These are phyloP conservation scores for Penicillium sp. DNA, from an alignment of 2,329 filamentous ascomycete genomes.

Conservation along the genomic window DNA sequence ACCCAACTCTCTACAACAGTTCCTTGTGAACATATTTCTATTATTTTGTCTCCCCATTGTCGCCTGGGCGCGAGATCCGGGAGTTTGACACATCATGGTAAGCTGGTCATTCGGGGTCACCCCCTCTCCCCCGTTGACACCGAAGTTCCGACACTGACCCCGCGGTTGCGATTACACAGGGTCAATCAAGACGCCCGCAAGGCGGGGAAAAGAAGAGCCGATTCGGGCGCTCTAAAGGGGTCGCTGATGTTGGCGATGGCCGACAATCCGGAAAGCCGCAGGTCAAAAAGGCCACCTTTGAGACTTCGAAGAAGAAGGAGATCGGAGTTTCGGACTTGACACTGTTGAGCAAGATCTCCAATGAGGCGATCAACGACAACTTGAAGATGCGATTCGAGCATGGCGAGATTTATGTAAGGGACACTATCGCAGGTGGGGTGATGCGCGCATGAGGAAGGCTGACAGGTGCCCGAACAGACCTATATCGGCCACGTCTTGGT, in stretches of 20 bases:
- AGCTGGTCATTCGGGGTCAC: conserved; percentile 9
- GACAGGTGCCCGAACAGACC: conserved; percentile 55
- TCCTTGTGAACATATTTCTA: not conserved
- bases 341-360: conserved; percentile 95
- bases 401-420: conserved; percentile 84
- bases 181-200: conserved; percentile 45
- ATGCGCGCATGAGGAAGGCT: conserved; percentile 17
- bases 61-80: conserved; percentile 31
- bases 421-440: conserved; percentile 8
- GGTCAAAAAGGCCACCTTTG: conserved; percentile 94
- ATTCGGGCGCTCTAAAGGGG: conserved; percentile 44
- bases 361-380: conserved; percentile 99
- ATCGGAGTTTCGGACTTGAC: conserved; percentile 98
- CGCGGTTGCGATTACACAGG: conserved; percentile 26
- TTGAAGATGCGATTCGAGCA: conserved; percentile 97
- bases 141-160: conserved; percentile 19
- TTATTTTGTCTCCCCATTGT: conserved; percentile 17
- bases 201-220: conserved; percentile 46
- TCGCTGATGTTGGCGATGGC: conserved; percentile 44
- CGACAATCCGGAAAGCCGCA: conserved; percentile 59
- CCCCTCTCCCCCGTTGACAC: not conserved
- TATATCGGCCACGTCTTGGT: conserved; percentile 99
- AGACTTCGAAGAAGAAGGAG: conserved; percentile 97
- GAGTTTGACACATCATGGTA: conserved; percentile 38
- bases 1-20: conserved; percentile 3